Evolutionary conservation across 2,329 filamentous ascomycete species (phyloP), one percentile per base, ranked within the genome.

Genomic region (Aspergillus pseudoviridinutans): DNA sequence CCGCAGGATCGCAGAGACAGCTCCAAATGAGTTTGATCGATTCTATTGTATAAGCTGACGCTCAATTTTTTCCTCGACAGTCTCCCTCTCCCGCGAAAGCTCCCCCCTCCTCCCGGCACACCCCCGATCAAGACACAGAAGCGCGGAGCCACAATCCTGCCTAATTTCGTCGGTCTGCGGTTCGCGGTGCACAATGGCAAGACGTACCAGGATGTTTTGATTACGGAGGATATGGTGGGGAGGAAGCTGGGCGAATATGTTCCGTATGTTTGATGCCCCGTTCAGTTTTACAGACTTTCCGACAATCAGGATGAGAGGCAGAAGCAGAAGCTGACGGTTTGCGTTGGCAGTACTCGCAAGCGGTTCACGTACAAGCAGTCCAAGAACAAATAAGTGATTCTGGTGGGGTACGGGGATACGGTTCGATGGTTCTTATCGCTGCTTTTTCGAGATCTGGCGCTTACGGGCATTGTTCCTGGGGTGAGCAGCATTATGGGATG

Each of bases 191-290:
- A 97, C 79, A 96, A 96, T 74, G 92, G 92, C 69, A 96, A 94
- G 79, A 84, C 83, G 32, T 96, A 96, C 76, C 79, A 88, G 66
- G 90, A 94, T 65, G 82, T 96, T 55, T 83, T 82, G 64, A 89
- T 97, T 62, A 96, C 92, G 17, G 92, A 96, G 74, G 90, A 96
- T 70, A 97, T 97, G 92, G 92, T 97, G 51, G 92, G 92, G 54
- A 89, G 94, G 76, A 97, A 96, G 78, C 82, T 97, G 65, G 92
- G 92, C 67, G 92, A 97, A 78, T 97, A 96, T 74, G 87, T 91
- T 61, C 80, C 85, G 92, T 96, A 84, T 70, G 91, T 85, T 51
- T 51, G 47, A 47, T 51, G 22, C 42, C 1, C 46, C 46, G 57
- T 29, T 54, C 41, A n/a, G 24, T 38, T 9, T 50, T 24, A 25